Base-by-base conservation (phyloP, 2,329 filamentous ascomycete species). In the Nannizziopsis barbatae region DNA sequence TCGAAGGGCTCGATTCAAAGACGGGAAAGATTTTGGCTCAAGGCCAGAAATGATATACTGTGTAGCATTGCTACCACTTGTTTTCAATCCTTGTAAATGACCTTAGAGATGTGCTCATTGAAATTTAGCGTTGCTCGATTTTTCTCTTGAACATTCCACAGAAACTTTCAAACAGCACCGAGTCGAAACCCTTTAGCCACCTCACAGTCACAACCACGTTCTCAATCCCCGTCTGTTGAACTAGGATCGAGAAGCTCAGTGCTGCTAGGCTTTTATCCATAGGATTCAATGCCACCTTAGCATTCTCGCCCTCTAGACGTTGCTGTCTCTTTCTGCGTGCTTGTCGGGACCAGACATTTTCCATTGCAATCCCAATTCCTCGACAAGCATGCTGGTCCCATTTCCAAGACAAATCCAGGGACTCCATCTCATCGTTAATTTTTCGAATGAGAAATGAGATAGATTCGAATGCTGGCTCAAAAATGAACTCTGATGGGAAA, bases 131-230 rank as follows among this genome's bases (percentile, higher is more conserved):
- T 17, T 18, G 11, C 27, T 40, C 61, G 32, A 69, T 18, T 49
- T 74, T 76, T 32, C 76, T 71, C 63, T 80, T 84, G 39, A 93
- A 54, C 70, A 89, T 87, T 0, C 86, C 88, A 52, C 81, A 83
- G 53, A 98, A 87, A 61, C 89, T 95, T 66, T 93, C 85, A 64
- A 90, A 95, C 0, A 92, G 60, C 0, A 81, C 73, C 14, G 76
- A 71, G 55, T 94, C 84, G 5, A 73, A 71, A 0, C 92, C 90
- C 57, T 86, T 80, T 0, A 86, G 60, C 89, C 86, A 93, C 30
- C 84, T 73, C 47, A 84, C 70, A 3, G 65, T 56, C 3, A 83
- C 67, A 1, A 61, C 64, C 0, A 81, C 68, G 14, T 68, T 48
- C 18, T 48, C 43, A 15, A 38, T 43, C 11, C 44, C 45, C 17